These are phyloP conservation scores for Glycine soja DNA, from an alignment of 306 rosid genomes.

Conservation along the genomic window DNA sequence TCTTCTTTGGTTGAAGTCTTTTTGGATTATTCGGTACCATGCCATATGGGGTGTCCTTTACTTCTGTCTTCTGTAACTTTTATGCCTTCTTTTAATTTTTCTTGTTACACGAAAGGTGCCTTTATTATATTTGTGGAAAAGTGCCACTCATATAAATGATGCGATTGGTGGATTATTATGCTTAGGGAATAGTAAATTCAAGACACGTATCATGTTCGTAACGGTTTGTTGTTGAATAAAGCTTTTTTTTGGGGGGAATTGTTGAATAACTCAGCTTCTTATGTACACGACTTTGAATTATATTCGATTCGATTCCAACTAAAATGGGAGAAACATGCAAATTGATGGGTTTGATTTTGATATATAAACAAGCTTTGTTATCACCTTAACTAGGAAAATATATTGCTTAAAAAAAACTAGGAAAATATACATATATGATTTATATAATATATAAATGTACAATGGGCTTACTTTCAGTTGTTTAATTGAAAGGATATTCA, in stretches of 20 bases:
- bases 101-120: background rate
- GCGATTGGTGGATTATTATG: slow-evolving; percentile 16
- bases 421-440: background rate
- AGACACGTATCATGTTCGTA: slow-evolving; percentile 17
- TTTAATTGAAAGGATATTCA: background rate
- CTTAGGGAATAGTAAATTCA: slow-evolving; percentile 10
- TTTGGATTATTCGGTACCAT: background rate
- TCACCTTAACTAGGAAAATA: background rate
- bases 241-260: too few species aligned
- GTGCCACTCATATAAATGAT: slow-evolving; percentile 5
- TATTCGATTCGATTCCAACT: slow-evolving; percentile 18
- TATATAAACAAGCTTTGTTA: background rate
- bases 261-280: background rate
- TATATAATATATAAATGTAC: background rate
- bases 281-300: background rate
- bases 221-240: background rate
- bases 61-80: background rate
- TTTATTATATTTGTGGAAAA: background rate
- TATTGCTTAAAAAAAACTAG: too few species aligned
- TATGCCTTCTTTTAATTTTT: background rate
- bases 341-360: background rate
- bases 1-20: background rate
- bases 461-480: background rate
- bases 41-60: slow-evolving; percentile 10
- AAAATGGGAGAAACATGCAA: background rate